Conservation (phyloP, 2,329 filamentous ascomycete genomes). For the Beauveria scarabaeidicola region DNA sequence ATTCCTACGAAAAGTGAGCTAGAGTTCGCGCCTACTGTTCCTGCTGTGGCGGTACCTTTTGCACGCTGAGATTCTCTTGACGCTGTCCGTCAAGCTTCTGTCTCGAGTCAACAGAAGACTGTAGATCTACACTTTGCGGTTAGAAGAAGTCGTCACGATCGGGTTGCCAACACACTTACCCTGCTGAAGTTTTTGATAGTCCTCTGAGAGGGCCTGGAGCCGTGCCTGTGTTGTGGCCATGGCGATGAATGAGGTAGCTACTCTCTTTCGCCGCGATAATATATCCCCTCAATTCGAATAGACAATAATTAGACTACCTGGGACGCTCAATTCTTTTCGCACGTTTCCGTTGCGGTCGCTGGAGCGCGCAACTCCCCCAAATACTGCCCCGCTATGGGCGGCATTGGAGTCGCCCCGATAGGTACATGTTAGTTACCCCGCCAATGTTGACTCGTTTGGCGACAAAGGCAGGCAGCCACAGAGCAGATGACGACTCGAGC, state of each 20-base stretch:
- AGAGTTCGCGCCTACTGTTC: neutral
- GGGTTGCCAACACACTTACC: conserved; percentile 39
- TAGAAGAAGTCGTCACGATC: neutral
- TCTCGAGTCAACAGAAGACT: conserved; percentile 64
- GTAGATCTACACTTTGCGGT: conserved; percentile 56
- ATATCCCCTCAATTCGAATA: neutral
- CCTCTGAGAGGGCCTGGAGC: conserved; percentile 75
- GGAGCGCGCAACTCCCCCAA: neutral
- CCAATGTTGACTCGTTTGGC: conserved; percentile 22
- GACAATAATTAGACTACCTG: neutral
- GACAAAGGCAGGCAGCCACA: conserved; percentile 5
- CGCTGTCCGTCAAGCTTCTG: conserved; percentile 92
- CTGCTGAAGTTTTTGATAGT: conserved; percentile 79
- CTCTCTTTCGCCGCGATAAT: neutral
- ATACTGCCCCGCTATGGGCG: conserved; percentile 10
- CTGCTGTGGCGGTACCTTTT: conserved; percentile 49
- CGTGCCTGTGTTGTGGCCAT: conserved; percentile 70
- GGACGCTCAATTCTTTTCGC: neutral
- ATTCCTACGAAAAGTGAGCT: conserved; percentile 53
- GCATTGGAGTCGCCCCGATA: conserved; percentile 21
- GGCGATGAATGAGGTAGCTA: neutral
- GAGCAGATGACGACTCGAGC: conserved; percentile 4
- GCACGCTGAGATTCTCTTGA: conserved; percentile 83
- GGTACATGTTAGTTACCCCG: conserved; percentile 31
- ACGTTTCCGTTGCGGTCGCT: neutral